These are phyloP conservation scores for Marsdenia floribunda DNA, from an alignment of 257 asterid species.

Conservation along the genomic window DNA sequence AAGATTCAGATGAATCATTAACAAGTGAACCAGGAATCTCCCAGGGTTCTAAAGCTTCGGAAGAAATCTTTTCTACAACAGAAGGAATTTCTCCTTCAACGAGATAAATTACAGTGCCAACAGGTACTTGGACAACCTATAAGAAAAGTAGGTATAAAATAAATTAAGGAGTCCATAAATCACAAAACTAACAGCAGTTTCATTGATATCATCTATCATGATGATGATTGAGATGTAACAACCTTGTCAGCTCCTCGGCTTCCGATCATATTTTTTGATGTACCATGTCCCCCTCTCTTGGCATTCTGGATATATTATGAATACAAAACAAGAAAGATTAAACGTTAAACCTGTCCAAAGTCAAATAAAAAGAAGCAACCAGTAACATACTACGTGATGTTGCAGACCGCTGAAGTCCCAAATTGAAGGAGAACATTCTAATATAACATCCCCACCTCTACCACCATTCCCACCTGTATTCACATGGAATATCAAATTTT, in stretches of 20 bases:
- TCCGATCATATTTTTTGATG: conserved; percentile 85
- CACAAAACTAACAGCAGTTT: conserved; percentile 10
- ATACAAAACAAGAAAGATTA: not conserved
- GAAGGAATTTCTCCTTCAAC: conserved; percentile 73
- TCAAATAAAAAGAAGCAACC: conserved; percentile 15
- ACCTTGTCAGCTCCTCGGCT: conserved; percentile 92
- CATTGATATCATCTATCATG: conserved; percentile 14
- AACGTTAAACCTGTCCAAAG: not conserved
- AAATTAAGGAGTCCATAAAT: conserved; percentile 6
- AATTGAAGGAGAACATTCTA: conserved; percentile 69
- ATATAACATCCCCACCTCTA: conserved; percentile 83
- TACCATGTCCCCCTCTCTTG: conserved; percentile 83
- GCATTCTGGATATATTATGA: conserved; percentile 53
- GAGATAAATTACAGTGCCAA: conserved; percentile 87
- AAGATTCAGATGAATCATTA: conserved; percentile 29
- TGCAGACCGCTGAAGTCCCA: conserved; percentile 96
- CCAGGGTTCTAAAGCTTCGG: conserved; percentile 78
- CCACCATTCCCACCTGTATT: conserved; percentile 94
- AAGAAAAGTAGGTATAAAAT: conserved; percentile 13
- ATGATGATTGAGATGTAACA: conserved; percentile 13
- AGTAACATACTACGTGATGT: conserved; percentile 64
- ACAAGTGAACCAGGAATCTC: conserved; percentile 68
- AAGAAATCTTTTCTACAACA: conserved; percentile 50
- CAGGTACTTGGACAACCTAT: conserved; percentile 80
- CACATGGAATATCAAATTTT: conserved; percentile 8